A percentile compares a stretch with the other conserved stretches of the same genome.
Conservation (phyloP, 441 rosid genomes). For the Kokia cookei region DNA sequence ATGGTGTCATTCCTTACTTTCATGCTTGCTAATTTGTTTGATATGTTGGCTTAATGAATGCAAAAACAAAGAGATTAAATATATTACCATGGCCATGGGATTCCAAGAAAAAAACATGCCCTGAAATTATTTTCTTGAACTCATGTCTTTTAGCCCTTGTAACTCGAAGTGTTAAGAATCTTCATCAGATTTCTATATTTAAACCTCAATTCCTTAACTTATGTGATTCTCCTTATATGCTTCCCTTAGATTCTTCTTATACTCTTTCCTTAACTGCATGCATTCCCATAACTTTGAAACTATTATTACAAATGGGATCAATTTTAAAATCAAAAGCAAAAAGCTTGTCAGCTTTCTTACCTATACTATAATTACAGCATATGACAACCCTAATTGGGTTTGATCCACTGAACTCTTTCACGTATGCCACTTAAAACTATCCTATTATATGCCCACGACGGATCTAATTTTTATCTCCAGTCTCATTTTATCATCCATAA, state of each 20-base stretch:
- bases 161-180: conserved; percentile 40
- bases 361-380: neutral
- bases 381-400: neutral
- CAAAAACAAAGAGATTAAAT: conserved; percentile 12
- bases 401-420: neutral
- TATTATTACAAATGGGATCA: neutral
- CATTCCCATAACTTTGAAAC: conserved; percentile 19
- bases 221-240: conserved; percentile 38
- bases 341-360: conserved; percentile 28
- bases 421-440: neutral
- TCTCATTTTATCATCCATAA: too few relatives aligned
- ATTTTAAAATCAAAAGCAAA: neutral
- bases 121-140: conserved; percentile 9
- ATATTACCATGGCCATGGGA: neutral
- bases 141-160: conserved; percentile 50
- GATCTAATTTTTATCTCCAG: too few relatives aligned
- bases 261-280: conserved; percentile 20
- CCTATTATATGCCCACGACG: neutral
- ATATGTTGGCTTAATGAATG: conserved; percentile 27
- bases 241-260: conserved; percentile 45
- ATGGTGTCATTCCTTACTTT: conserved; percentile 52
- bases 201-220: conserved; percentile 32
- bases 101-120: conserved; percentile 19
- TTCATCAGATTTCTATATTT: conserved; percentile 19
- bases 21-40: conserved; percentile 35